Conservation (phyloP, 2,329 filamentous ascomycete genomes). For the Aspergillus calidoustus region DNA sequence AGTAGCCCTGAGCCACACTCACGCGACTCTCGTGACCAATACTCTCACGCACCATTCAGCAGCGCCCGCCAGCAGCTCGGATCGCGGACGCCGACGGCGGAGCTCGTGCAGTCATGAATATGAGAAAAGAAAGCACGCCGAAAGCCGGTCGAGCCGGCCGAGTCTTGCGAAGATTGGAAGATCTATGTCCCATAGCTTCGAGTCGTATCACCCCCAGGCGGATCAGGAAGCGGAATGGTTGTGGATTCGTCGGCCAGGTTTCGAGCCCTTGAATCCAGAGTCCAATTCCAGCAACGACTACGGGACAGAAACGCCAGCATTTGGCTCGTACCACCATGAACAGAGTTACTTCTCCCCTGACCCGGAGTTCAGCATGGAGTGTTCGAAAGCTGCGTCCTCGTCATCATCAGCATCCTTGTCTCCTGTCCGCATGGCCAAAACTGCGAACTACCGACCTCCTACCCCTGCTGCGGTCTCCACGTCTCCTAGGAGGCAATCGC, state of each 20-base stretch:
- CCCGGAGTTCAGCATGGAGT: constrained; percentile 9
- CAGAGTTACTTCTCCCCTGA: constrained; percentile 15
- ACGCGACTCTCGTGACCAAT: constrained; percentile 27
- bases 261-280: constrained; percentile 13
- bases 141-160: constrained; percentile 15
- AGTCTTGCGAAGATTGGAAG: constrained; percentile 21
- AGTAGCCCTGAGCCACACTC: constrained; percentile 40
- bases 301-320: constrained; percentile 12
- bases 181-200: constrained; percentile 21
- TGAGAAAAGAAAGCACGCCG: constrained; percentile 24
- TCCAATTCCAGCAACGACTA: constrained; percentile 17
- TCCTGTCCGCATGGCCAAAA: background rate
- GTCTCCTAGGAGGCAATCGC: constrained; percentile 2
- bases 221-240: constrained; percentile 10
- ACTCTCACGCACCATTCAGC: constrained; percentile 21
- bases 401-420: constrained; percentile 3
- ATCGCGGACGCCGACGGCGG: constrained; percentile 30
- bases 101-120: constrained; percentile 40
- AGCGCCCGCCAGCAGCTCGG: constrained; percentile 30
- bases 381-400: constrained; percentile 4
- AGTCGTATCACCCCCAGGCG: constrained; percentile 2
- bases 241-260: background rate
- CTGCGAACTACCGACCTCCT: background rate
- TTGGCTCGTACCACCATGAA: constrained; percentile 14
- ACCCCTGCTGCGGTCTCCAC: background rate